Base-by-base conservation (phyloP, 1,139 yeast species). In the Hyphopichia buzzinii region DNA sequence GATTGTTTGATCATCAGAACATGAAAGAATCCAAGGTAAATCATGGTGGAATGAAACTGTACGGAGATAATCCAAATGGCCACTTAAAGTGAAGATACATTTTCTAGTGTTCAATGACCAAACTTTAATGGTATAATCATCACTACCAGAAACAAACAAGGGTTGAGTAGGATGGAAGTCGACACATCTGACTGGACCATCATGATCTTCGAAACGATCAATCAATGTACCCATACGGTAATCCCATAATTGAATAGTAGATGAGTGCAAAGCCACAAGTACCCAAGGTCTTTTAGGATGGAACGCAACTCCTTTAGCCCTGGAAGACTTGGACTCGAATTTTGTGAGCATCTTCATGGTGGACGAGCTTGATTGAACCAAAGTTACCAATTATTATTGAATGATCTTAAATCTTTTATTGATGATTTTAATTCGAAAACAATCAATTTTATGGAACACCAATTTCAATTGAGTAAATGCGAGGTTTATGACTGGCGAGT, bases 141-240 rank as follows among this genome's bases (percentile, higher is more conserved):
- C 99, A 60, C 97, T 97, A 48, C 97, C 96, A 12, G 97, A 88
- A 25, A 83, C 98, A 62, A 94, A 92, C 43, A 94, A 74, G 25
- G 97, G 97, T 64, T 94, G 98, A 4, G 97, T 89, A 41, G 96
- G 96, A 64, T 94, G 99, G 75, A 94, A 92, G 57, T 83, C 92
- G 32, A 94, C 87, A 45, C 92, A 83, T 64, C 98, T 80, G 24
- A 94, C 98, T 5, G 98, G 97, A 19, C 98, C 99, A 52, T 87
- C 96, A 58, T 94, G 99, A 50, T 92, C 98, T 64, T 94, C 98
- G 56, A 89, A 94, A 40, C 97, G 77, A 61, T 90, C 98, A 59
- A 94, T 83, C 55, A 94, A 71, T 3, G 97, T 89, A 33, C 99
- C 99, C 98, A 94, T 94, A 58, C 99, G 82, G 66, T 94, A 94